These are phyloP conservation scores for Lentinus tigrinus DNA, from an alignment of 768 basidiomycete species.

Conservation along the genomic window DNA sequence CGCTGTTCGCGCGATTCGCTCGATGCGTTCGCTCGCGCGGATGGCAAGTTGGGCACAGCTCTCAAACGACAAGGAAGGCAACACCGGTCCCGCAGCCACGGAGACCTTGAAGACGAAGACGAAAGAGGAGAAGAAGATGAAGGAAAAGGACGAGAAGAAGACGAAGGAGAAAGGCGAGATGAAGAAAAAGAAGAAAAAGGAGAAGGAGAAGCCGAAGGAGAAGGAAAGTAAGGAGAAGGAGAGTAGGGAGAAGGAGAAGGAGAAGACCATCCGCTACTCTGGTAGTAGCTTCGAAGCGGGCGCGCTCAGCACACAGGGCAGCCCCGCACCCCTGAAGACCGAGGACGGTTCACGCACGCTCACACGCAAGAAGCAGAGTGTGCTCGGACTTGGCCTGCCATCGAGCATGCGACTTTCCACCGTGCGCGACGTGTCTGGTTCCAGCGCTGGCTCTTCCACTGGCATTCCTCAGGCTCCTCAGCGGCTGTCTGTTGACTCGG, in stretches of 20 bases:
- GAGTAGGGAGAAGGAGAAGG: constrained; percentile 29
- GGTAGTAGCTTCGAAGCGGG: constrained; percentile 71
- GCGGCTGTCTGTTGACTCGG: constrained; percentile 35
- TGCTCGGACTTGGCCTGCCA: constrained; percentile 63
- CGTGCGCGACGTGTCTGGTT: constrained; percentile 21
- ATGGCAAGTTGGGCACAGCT: constrained; percentile 73
- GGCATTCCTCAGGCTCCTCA: constrained; percentile 12
- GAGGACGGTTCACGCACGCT: constrained; percentile 34
- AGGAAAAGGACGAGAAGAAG: constrained; percentile 29
- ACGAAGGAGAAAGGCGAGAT: constrained; percentile 30
- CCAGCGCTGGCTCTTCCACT: constrained; percentile 10
- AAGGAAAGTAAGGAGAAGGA: constrained; percentile 33
- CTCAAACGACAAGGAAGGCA: constrained; percentile 37
- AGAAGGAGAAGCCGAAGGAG: constrained; percentile 30
- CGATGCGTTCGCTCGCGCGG: constrained; percentile 68
- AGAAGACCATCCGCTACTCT: constrained; percentile 42
- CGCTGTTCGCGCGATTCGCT: constrained; percentile 75
- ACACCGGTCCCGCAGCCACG: constrained; percentile 20
- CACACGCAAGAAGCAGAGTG: constrained; percentile 59
- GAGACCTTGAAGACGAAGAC: constrained; percentile 34
- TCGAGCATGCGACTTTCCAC: constrained; percentile 33
- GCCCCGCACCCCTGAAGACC: constrained; percentile 26
- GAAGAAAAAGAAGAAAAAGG: constrained; percentile 33
- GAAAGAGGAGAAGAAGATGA: constrained; percentile 32
- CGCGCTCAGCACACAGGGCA: constrained; percentile 38